phyloP scores from a whole-genome alignment of 1,284 basidiomycete species.

The Fomitopsis schrenkii region DNA sequence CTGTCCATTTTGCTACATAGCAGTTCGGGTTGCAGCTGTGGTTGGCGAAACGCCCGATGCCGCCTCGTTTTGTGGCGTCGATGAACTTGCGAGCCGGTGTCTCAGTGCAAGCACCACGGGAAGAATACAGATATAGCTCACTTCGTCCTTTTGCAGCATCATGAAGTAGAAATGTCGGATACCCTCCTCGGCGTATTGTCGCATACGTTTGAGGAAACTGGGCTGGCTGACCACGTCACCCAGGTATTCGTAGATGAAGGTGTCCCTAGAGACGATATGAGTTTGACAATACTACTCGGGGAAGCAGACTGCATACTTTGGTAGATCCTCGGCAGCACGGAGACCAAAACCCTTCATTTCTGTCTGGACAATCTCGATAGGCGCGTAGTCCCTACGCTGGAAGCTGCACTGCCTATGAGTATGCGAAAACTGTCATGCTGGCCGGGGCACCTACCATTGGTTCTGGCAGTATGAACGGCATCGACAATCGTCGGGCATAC shows the following conservation, averaged over 20 bases:
- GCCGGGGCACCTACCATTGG: constrained; percentile 68
- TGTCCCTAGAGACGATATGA: constrained; percentile 53
- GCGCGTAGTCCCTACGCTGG: constrained; percentile 80
- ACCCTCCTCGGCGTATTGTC: constrained; percentile 89
- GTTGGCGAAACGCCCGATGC: constrained; percentile 95
- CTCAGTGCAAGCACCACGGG: neutral
- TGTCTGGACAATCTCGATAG: constrained; percentile 89
- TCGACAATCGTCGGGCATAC: constrained; percentile 83
- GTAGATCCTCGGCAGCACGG: constrained; percentile 68
- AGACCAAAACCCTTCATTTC: constrained; percentile 96
- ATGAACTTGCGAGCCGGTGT: constrained; percentile 67
- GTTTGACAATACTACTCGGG: neutral
- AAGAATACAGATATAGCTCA: constrained; percentile 29
- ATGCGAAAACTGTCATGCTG: neutral
- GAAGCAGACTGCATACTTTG: constrained; percentile 43
- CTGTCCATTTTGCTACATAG: constrained; percentile 99
- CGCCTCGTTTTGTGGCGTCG: constrained; percentile 96
- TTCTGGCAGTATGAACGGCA: constrained; percentile 86
- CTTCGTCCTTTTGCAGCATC: constrained; percentile 98
- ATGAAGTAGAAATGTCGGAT: constrained; percentile 99
- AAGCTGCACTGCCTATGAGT: constrained; percentile 53
- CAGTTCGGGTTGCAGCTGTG: constrained; percentile 99
- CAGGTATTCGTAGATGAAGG: constrained; percentile 97
- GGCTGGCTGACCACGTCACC: constrained; percentile 92
- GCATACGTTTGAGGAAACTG: constrained; percentile 92